Conservation (phyloP, 208 protist genomes). For the Porcisia deanei region DNA sequence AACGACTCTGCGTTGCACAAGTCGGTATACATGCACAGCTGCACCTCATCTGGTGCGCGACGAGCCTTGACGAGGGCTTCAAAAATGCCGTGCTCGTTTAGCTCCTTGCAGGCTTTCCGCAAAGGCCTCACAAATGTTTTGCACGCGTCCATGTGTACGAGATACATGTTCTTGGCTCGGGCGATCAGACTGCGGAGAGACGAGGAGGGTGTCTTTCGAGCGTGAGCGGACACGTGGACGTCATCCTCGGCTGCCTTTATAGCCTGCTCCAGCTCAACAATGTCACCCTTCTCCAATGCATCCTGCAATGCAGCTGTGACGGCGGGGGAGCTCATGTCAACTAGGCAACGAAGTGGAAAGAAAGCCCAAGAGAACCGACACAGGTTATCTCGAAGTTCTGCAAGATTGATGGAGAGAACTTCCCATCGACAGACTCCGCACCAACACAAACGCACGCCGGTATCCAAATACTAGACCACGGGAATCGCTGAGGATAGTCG, state of each 20-base stretch:
- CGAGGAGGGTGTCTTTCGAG: constrained; percentile 25
- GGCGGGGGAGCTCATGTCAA: constrained; percentile 1
- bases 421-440: not conserved
- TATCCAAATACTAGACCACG: not conserved
- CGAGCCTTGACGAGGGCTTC: constrained; percentile 49
- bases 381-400: not conserved
- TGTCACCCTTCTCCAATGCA: constrained; percentile 64
- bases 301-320: constrained; percentile 36
- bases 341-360: too few species aligned
- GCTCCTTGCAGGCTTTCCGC: constrained; percentile 51
- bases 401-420: not conserved
- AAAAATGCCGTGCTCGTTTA: constrained; percentile 52
- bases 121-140: constrained; percentile 57
- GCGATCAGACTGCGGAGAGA: constrained; percentile 21
- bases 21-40: constrained; percentile 74
- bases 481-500: not conserved
- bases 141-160: constrained; percentile 54
- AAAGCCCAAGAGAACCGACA: not conserved
- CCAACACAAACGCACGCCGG: not conserved
- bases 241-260: constrained; percentile 42
- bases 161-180: constrained; percentile 43
- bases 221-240: constrained; percentile 17
- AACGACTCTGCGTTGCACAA: constrained; percentile 63
- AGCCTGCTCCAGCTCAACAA: constrained; percentile 64
- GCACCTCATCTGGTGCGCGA: constrained; percentile 40